phyloP scores from a whole-genome alignment of 2,329 filamentous ascomycete genomes.

The Aspergillus texensis region DNA sequence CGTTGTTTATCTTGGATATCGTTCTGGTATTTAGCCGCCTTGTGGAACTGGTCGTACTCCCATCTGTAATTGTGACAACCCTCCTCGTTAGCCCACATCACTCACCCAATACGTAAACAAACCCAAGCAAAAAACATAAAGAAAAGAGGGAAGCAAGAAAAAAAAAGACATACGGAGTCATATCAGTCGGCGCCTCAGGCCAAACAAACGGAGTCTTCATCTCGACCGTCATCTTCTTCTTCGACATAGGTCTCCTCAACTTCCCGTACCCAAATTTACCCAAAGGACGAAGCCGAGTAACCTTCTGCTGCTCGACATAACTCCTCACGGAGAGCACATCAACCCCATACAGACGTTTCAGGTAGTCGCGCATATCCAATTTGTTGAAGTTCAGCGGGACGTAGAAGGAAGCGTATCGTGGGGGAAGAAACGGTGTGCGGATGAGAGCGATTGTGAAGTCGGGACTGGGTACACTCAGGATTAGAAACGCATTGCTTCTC shows the following conservation, averaged over 20 bases:
- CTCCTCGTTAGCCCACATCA: not conserved
- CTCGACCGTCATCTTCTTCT: constrained; percentile 95
- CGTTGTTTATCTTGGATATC: constrained; percentile 41
- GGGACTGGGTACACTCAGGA: constrained; percentile 60
- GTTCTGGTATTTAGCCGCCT: constrained; percentile 53
- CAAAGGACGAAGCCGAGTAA: constrained; percentile 49
- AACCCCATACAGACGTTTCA: constrained; percentile 82
- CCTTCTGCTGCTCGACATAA: constrained; percentile 71
- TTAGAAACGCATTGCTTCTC: not conserved
- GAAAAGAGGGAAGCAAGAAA: not conserved
- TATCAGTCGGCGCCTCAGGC: constrained; percentile 69
- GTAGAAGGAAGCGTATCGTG: constrained; percentile 84
- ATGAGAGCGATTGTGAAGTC: constrained; percentile 79
- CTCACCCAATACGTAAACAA: constrained; percentile 10
- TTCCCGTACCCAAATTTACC: constrained; percentile 52
- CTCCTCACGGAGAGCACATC: constrained; percentile 73
- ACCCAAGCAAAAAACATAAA: constrained; percentile 1
- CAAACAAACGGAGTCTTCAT: constrained; percentile 85
- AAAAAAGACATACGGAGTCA: constrained; percentile 53
- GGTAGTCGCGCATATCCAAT: constrained; percentile 93
- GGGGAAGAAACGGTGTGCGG: constrained; percentile 70
- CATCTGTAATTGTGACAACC: constrained; percentile 47
- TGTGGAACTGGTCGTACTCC: constrained; percentile 64
- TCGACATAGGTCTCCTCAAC: constrained; percentile 69
- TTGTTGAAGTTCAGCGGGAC: constrained; percentile 94